phyloP scores from a whole-genome alignment of 805 yeast species.

The Pichia scutulata region DNA sequence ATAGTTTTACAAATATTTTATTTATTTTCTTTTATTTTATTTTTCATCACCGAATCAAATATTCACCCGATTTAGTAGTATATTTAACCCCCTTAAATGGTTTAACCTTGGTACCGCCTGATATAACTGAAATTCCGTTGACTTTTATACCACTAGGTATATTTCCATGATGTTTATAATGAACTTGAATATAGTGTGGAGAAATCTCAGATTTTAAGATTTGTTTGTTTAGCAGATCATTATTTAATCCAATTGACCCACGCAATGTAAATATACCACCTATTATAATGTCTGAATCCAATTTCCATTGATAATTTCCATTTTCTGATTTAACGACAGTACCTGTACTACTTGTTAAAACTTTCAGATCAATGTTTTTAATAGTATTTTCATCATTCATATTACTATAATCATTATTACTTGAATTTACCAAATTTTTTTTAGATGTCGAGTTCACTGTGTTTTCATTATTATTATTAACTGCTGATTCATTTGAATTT shows the following conservation, averaged over 20 bases:
- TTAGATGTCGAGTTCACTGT: background rate
- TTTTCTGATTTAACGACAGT: slow-evolving; percentile 3
- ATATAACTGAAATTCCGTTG: slow-evolving; percentile 48
- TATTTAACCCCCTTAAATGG: slow-evolving; percentile 93
- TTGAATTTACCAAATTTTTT: slow-evolving; percentile 6
- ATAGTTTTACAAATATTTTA: background rate
- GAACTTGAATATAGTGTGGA: slow-evolving; percentile 41
- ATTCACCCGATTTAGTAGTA: slow-evolving; percentile 55
- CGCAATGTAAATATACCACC: slow-evolving; percentile 11
- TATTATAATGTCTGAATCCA: slow-evolving; percentile 9
- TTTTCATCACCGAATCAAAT: slow-evolving; percentile 31
- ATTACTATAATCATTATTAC: slow-evolving; percentile 32
- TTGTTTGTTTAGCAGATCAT: slow-evolving; percentile 11
- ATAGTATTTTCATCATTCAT: background rate
- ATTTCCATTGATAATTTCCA: slow-evolving; percentile 16
- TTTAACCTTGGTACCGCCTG: slow-evolving; percentile 52
- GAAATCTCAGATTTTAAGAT: slow-evolving; percentile 5
- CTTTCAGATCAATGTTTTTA: slow-evolving; percentile 4
- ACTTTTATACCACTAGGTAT: slow-evolving; percentile 73
- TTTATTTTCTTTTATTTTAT: background rate
- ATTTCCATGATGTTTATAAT: slow-evolving; percentile 56
- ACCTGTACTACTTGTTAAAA: slow-evolving; percentile 11
- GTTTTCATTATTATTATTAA: background rate
- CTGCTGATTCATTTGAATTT: background rate
- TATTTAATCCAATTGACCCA: slow-evolving; percentile 3